These are phyloP conservation scores for Sabuloglossum arenarium DNA, from an alignment of 495 filamentous ascomycete genomes.

Conservation along the genomic window DNA sequence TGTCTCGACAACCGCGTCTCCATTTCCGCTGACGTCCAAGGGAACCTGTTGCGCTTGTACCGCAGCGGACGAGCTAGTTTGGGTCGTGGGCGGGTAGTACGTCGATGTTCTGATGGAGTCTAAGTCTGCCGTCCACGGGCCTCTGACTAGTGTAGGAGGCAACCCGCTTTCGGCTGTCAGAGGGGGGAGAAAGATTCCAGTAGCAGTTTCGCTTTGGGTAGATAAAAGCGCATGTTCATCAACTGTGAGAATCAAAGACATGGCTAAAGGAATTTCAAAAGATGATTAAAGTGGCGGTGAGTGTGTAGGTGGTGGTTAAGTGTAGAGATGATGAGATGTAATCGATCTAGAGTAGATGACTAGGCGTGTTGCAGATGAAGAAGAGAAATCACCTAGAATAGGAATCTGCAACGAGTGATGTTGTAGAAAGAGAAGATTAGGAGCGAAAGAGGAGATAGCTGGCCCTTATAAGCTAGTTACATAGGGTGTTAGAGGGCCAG, in stretches of 20 bases:
- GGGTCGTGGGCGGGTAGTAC: neutral
- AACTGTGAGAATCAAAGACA: neutral
- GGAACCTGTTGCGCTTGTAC: neutral
- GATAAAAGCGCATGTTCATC: neutral
- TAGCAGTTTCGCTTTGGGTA: neutral
- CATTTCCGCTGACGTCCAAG: neutral
- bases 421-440: too few species aligned
- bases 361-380: too few species aligned
- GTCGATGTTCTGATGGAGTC: neutral
- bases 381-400: too few species aligned
- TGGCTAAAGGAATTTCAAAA: neutral
- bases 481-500: too few species aligned
- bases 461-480: too few species aligned
- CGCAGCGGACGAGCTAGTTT: neutral
- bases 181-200: neutral
- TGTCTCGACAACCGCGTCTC: neutral
- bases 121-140: neutral
- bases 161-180: neutral
- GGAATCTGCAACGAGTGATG: too few species aligned
- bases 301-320: too few species aligned
- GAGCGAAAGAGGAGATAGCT: too few species aligned
- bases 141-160: neutral
- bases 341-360: too few species aligned
- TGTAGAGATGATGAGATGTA: too few species aligned
- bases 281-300: too few species aligned